Conservation (phyloP, 139 green algal species). For the Chlamydomonas incerta region DNA sequence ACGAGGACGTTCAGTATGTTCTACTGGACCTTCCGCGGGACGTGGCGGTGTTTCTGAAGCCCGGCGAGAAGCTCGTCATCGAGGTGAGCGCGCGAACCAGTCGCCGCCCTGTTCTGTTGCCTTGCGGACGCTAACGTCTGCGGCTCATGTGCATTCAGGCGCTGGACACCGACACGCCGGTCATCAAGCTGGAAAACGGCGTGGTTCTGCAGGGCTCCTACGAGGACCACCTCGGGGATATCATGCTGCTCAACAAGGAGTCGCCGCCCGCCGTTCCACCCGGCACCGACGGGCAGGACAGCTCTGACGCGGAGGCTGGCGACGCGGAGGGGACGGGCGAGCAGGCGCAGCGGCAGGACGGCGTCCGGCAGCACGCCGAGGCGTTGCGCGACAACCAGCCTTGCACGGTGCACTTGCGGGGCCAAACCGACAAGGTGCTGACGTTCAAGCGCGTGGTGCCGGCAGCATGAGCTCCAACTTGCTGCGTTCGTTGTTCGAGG, state of each 20-base stretch:
- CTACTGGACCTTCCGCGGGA: slow-evolving; percentile 36
- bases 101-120: not conserved
- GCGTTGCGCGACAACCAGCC: not conserved
- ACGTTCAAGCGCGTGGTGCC: slow-evolving; percentile 17
- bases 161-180: slow-evolving; percentile 22
- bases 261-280: not conserved
- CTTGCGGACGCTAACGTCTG: not conserved
- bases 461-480: no score
- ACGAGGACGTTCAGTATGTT: slow-evolving; percentile 40
- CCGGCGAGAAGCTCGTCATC: slow-evolving; percentile 12
- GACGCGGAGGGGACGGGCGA: not conserved
- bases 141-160: not conserved
- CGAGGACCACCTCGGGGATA: slow-evolving; percentile 28
- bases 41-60: slow-evolving; percentile 4
- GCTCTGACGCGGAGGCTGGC: not conserved
- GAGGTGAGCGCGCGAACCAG: not conserved
- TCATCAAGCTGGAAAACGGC: slow-evolving; percentile 37
- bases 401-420: slow-evolving; percentile 13
- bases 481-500: no score
- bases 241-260: slow-evolving; percentile 29
- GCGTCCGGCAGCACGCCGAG: not conserved
- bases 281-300: no score
- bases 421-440: slow-evolving; percentile 33
- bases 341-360: not conserved
- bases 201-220: slow-evolving; percentile 26